phyloP scores from a whole-genome alignment of 148 eudicot species.

The Fagopyrum tataricum region DNA sequence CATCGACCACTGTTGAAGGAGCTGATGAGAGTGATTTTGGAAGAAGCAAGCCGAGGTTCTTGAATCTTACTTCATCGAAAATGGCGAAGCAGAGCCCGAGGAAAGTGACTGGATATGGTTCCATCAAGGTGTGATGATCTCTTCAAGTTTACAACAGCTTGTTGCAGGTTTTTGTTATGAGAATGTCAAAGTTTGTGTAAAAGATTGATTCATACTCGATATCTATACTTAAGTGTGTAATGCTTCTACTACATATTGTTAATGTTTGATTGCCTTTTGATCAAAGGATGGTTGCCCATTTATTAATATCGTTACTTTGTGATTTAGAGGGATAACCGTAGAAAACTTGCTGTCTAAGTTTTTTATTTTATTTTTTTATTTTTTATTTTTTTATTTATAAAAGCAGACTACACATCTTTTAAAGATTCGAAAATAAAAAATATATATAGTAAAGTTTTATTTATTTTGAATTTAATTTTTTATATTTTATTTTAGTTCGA shows the following conservation, averaged over 20 bases:
- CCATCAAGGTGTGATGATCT: background rate
- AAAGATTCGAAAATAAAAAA: too few relatives aligned
- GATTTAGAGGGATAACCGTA: too few relatives aligned
- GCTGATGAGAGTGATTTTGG: conserved; percentile 28
- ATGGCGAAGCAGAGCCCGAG: conserved; percentile 55
- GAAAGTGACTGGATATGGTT: background rate
- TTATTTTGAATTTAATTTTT: too few relatives aligned
- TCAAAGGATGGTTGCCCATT: background rate
- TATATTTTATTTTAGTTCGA: too few relatives aligned
- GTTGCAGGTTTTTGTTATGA: background rate
- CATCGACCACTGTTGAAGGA: conserved; percentile 26
- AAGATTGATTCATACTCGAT: background rate
- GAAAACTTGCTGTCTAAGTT: too few relatives aligned
- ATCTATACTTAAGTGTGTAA: conserved; percentile 8
- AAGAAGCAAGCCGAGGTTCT: conserved; percentile 46
- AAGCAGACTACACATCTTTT: too few relatives aligned
- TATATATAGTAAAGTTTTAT: too few relatives aligned
- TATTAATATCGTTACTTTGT: background rate
- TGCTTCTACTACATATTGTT: background rate
- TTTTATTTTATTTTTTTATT: too few relatives aligned
- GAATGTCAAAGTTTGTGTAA: background rate
- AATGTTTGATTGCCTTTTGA: background rate
- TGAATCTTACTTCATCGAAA: conserved; percentile 68
- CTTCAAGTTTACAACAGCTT: conserved; percentile 3
- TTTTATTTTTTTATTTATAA: too few relatives aligned